Percentiles rank a stretch among this genome's conserved stretches.
Conservation (phyloP, 345 rosid genomes). For the Eucalyptus cladocalyx region DNA sequence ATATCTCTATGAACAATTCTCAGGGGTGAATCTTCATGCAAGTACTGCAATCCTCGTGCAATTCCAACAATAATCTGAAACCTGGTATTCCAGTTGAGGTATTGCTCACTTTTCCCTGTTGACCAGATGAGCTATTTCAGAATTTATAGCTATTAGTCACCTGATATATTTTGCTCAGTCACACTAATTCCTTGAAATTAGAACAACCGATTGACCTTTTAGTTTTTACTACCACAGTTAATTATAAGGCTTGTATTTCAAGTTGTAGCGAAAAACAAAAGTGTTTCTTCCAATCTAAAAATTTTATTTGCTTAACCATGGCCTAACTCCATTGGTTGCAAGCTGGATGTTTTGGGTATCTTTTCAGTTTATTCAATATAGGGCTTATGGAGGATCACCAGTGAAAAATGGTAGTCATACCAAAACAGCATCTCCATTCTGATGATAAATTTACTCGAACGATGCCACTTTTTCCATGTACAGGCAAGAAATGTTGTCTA, state of each 20-base stretch:
- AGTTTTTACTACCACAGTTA: neutral
- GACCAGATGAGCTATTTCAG: neutral
- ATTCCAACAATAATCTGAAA: constrained; percentile 47
- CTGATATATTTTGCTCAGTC: neutral
- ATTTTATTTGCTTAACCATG: neutral
- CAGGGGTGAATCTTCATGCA: constrained; percentile 55
- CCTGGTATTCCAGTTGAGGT: constrained; percentile 36
- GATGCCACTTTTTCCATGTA: neutral
- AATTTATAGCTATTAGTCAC: neutral
- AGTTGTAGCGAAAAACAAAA: neutral
- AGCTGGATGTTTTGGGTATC: neutral
- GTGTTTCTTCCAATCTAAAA: neutral
- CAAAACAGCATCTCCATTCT: neutral
- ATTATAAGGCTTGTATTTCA: neutral
- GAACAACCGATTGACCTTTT: neutral
- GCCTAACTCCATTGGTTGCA: neutral
- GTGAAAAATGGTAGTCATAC: neutral
- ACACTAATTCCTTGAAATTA: neutral
- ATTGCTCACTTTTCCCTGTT: constrained; percentile 24
- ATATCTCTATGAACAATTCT: constrained; percentile 61
- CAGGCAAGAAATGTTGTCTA: neutral
- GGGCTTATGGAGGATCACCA: neutral
- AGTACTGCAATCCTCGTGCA: constrained; percentile 56
- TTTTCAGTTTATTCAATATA: neutral
- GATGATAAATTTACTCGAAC: neutral